These are phyloP conservation scores for Martiniozyma asiatica DNA, from an alignment of 1,139 yeast species.

Conservation along the genomic window DNA sequence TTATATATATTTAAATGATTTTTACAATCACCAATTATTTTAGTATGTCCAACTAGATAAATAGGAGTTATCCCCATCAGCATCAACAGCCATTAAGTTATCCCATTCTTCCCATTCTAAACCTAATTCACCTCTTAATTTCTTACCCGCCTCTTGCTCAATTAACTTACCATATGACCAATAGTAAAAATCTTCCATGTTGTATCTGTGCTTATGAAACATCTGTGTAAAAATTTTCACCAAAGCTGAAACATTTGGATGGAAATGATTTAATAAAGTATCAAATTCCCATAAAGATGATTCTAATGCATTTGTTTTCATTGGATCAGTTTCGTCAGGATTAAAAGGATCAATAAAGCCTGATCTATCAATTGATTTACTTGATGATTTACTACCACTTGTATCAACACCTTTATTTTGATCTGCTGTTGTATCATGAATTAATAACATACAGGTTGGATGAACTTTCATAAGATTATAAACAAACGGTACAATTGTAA, in stretches of 20 bases:
- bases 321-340: slow-evolving; percentile 55
- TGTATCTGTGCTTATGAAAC: slow-evolving; percentile 74
- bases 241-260: slow-evolving; percentile 87
- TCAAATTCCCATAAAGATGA: slow-evolving; percentile 92
- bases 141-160: slow-evolving; percentile 64
- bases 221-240: slow-evolving; percentile 86
- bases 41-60: slow-evolving; percentile 4
- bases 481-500: slow-evolving; percentile 78
- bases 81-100: slow-evolving; percentile 25
- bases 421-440: too few relatives aligned
- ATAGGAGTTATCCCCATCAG: slow-evolving; percentile 1
- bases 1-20: neutral
- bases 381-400: too few relatives aligned
- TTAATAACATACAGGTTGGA: slow-evolving; percentile 84
- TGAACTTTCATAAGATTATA: slow-evolving; percentile 71
- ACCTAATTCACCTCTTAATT: slow-evolving; percentile 59
- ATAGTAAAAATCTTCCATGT: slow-evolving; percentile 87
- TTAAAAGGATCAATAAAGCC: slow-evolving; percentile 54
- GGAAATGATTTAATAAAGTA: slow-evolving; percentile 69
- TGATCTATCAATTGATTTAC: too few relatives aligned
- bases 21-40: too few relatives aligned
- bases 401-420: slow-evolving; percentile 20
- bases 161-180: slow-evolving; percentile 73
- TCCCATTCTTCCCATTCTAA: slow-evolving; percentile 63
- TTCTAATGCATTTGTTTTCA: slow-evolving; percentile 63